Evolutionary conservation across 257 asterid genomes (phyloP), one percentile per base, ranked within the genome.

Genomic region (Linaria vulgaris): DNA sequence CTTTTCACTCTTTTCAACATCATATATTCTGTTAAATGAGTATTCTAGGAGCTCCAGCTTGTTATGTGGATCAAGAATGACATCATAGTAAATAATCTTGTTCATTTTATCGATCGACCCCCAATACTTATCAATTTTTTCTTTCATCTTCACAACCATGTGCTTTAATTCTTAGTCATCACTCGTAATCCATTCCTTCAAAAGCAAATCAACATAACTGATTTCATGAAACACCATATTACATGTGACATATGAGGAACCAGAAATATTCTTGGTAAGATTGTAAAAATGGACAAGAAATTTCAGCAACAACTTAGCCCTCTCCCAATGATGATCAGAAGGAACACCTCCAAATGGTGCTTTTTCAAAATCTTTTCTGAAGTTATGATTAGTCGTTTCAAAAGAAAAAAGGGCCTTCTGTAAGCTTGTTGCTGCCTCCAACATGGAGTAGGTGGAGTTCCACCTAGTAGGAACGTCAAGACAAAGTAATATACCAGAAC

Each of bases 71-170:
- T 69, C 68, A 37, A 69, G 63, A 8, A 54, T 20, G 15, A 46
- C 22, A 0, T 22, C 23, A 37, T 44, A 27, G 50, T 25, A 59
- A 4, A 51, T 16, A 3, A 68, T 11, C n/a, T n/a, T n/a, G n/a
- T n/a, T n/a, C n/a, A n/a, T n/a, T n/a, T n/a, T n/a, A n/a, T n/a
- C n/a, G n/a, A 39, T 24, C 9, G 62, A 37, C 11, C 73, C 34
- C 63, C 55, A 54, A 65, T 65, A 54, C 41, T 38, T 68, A n/a
- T 52, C 43, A 24, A 43, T 11, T 31, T 44, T 62, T 22, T 20
- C 52, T 31, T 53, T 52, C 63, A 61, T 55, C 14, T 19, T 53
- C 3, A 19, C 48, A 9, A 22, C 13, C 58, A 49, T 58, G 2
- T 5, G 14, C n/a, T 15, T 25, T 44, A 56, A 41, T 2, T 6